Evolutionary conservation across 2,329 filamentous ascomycete genomes (phyloP).

Genomic region (Microsporum ferrugineum): DNA sequence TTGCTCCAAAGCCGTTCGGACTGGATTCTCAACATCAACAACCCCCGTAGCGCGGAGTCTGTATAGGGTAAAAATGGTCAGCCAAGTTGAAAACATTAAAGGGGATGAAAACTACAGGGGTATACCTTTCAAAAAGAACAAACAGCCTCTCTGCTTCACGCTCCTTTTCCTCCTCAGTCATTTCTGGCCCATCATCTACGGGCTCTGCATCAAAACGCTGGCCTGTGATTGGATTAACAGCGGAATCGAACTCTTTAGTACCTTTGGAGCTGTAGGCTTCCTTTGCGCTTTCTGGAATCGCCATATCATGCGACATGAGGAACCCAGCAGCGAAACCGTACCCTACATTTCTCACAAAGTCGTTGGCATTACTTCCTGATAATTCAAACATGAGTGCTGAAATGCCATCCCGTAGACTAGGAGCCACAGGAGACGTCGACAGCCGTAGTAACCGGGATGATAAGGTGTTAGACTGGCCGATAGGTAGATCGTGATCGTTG

Average conservation of each 20-base stretch:
- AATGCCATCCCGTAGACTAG: constrained; percentile 61
- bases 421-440: constrained; percentile 60
- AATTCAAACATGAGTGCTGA: constrained; percentile 76
- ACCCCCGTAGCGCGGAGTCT: constrained; percentile 63
- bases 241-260: constrained; percentile 25
- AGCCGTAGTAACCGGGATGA: constrained; percentile 66
- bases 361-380: constrained; percentile 65
- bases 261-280: constrained; percentile 39
- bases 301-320: constrained; percentile 70
- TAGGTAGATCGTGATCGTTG: constrained; percentile 61
- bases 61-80: not conserved
- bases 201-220: constrained; percentile 63
- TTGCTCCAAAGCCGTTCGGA: constrained; percentile 56
- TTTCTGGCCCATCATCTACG: constrained; percentile 50
- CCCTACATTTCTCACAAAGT: constrained; percentile 81
- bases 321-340: constrained; percentile 92
- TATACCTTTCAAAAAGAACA: constrained; percentile 74
- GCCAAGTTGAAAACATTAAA: not conserved
- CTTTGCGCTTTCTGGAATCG: constrained; percentile 56
- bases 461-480: constrained; percentile 64
- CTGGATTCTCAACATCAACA: constrained; percentile 66
- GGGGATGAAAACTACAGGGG: constrained; percentile 12
- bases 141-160: constrained; percentile 81
- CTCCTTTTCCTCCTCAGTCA: constrained; percentile 88
- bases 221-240: constrained; percentile 76